Base-by-base conservation (phyloP, 345 rosid species). In the Syzygium aromaticum region DNA sequence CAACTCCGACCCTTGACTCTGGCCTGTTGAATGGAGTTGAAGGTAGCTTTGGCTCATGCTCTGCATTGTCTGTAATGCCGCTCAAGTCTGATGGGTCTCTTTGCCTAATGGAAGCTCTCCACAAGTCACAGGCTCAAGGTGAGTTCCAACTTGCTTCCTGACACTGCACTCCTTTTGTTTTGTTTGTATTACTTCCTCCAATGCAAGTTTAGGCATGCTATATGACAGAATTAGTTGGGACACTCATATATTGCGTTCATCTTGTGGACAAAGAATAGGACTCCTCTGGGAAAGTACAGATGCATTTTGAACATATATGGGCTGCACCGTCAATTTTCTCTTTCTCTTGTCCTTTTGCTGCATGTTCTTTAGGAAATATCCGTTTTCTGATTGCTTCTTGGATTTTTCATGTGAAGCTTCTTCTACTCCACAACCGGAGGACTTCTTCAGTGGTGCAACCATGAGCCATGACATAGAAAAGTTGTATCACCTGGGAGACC, bases 81-180 rank as follows among this genome's bases (percentile, higher is more conserved):
- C 94, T 98, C 84, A 95, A 93, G 91, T 96, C 99, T 87, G 98
- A 98, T 84, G 99, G 99, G 16, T 98, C 99, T 84, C 98, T 95
- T 88, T 98, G 98, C 91, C 87, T 94, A 25, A 94, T 95, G 98
- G 99, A 96, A 93, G 95, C 97, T 86, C 94, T 94, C 84, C 88
- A 91, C 92, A 92, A 97, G 90, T 92, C 99, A 84, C 98, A 95
- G 13, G 90, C 91, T 63, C 93, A 93, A 93, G 96, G 96, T 95
- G 85, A 73, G 49, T 25, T 19, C 49, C 82, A 73, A 38, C 25
- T 21, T 73, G 82, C 49, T 38, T 25, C 82, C 25, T 38, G 49
- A 38, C 82, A 73, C 27, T 73, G 49, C 27, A 38, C 49, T 73
- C 11, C 46, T 33, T 38, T 23, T 73, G 49, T 40, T 73, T 11